Percentiles rank a stretch among this genome's conserved stretches.
phyloP scores from a whole-genome alignment of 2,329 filamentous ascomycete species.

The Pseudocercospora crystallina region DNA sequence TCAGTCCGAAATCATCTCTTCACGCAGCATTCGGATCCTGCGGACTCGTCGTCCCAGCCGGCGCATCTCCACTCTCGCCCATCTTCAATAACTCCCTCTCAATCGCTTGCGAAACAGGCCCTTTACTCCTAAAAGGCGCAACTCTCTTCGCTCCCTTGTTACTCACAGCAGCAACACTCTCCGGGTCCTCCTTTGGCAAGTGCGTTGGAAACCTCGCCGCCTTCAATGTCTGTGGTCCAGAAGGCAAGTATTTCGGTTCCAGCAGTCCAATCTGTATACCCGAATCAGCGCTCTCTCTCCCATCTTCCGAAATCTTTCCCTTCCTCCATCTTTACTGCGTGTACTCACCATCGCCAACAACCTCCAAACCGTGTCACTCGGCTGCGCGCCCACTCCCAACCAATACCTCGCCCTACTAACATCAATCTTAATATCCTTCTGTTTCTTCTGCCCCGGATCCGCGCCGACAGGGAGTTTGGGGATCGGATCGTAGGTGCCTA shows the following conservation, averaged over 20 bases:
- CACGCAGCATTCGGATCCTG: slow-evolving; percentile 55
- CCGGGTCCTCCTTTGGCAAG: slow-evolving; percentile 13
- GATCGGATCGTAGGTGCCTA: slow-evolving; percentile 65
- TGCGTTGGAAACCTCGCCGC: slow-evolving; percentile 34
- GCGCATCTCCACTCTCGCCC: slow-evolving; percentile 12
- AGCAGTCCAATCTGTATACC: slow-evolving; percentile 43
- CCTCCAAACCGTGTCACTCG: slow-evolving; percentile 84
- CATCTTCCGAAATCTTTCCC: background rate
- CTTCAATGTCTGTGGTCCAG: slow-evolving; percentile 33
- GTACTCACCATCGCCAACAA: slow-evolving; percentile 71
- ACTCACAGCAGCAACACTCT: slow-evolving; percentile 1
- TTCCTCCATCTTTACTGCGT: background rate
- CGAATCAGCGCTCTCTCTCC: background rate
- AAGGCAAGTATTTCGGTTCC: slow-evolving; percentile 40
- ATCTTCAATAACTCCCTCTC: background rate
- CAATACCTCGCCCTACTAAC: slow-evolving; percentile 82
- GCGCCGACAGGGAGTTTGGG: slow-evolving; percentile 56
- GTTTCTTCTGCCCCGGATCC: slow-evolving; percentile 60
- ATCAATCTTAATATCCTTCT: slow-evolving; percentile 92
- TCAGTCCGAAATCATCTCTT: slow-evolving; percentile 39
- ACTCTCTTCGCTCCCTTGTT: slow-evolving; percentile 4
- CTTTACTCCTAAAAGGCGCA: slow-evolving; percentile 13
- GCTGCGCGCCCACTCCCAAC: slow-evolving; percentile 95
- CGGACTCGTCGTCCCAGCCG: slow-evolving; percentile 26
- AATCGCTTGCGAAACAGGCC: background rate